A percentile compares a stretch with the other conserved stretches of the same genome.
phyloP scores from a whole-genome alignment of 73 alveolate genomes.

The Blepharisma stoltei region DNA sequence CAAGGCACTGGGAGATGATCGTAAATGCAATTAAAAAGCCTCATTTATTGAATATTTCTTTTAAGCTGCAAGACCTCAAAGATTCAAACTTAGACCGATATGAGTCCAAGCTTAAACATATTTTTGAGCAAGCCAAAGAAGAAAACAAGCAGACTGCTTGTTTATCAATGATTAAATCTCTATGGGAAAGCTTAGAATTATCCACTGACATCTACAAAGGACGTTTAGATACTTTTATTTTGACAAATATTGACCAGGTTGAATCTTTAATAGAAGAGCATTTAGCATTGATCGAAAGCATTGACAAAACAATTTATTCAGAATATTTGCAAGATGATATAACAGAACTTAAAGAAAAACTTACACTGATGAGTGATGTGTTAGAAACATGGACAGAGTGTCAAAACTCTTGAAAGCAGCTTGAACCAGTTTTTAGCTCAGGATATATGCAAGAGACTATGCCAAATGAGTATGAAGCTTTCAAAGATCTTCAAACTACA shows the following conservation, averaged over 20 bases:
- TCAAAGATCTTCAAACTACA: conserved; percentile 32
- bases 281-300: conserved; percentile 52
- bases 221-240: conserved; percentile 48
- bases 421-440: conserved; percentile 55
- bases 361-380: conserved; percentile 49
- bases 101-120: conserved; percentile 43
- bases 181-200: conserved; percentile 60
- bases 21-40: conserved; percentile 67
- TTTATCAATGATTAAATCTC: conserved; percentile 38
- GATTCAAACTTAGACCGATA: conserved; percentile 57
- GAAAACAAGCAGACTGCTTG: conserved; percentile 54
- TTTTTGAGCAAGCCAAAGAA: conserved; percentile 63
- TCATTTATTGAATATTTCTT: conserved; percentile 51
- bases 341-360: conserved; percentile 51
- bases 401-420: conserved; percentile 55
- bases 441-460: conserved; percentile 39
- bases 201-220: conserved; percentile 53
- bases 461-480: conserved; percentile 35
- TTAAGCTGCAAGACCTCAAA: conserved; percentile 60
- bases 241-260: conserved; percentile 42
- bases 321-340: conserved; percentile 55
- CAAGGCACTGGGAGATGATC: conserved; percentile 66
- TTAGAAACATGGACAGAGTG: conserved; percentile 70
- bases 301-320: conserved; percentile 44
- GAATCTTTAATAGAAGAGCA: conserved; percentile 58